A percentile compares a stretch with the other conserved stretches of the same genome.
phyloP scores from a whole-genome alignment of 768 basidiomycete genomes.

The Dioszegia hungarica region DNA sequence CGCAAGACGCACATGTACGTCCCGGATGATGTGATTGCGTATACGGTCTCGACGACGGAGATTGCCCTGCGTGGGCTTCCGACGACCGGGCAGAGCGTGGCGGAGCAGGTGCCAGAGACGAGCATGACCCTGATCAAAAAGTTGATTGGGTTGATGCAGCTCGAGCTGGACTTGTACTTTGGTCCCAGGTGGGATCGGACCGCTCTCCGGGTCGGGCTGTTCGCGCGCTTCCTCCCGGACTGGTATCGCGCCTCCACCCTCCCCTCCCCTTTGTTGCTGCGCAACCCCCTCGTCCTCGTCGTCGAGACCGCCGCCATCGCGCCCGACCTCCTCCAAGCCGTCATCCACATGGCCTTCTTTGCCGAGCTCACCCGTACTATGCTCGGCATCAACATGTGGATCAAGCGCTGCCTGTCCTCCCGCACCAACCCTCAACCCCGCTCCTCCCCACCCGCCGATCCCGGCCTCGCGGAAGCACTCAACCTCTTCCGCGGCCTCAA shows the following conservation, averaged over 20 bases:
- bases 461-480: conserved; percentile 57
- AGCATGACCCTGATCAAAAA: conserved; percentile 73
- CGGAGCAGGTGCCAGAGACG: conserved; percentile 72
- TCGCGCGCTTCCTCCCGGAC: conserved; percentile 83
- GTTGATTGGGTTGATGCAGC: conserved; percentile 61
- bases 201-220: conserved; percentile 45
- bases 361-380: conserved; percentile 80
- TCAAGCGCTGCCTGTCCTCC: conserved; percentile 21
- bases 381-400: conserved; percentile 58
- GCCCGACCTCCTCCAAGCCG: conserved; percentile 81
- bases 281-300: conserved; percentile 84
- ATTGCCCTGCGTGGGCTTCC: conserved; percentile 66
- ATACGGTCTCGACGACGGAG: conserved; percentile 78
- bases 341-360: conserved; percentile 84
- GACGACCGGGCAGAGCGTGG: conserved; percentile 53
- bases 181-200: conserved; percentile 36
- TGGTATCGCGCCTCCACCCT: conserved; percentile 84
- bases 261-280: conserved; percentile 75
- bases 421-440: conserved; percentile 2
- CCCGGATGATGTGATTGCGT: conserved; percentile 84
- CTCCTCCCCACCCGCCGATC: conserved; percentile 49
- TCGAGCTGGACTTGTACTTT: conserved; percentile 41
- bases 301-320: conserved; percentile 85
- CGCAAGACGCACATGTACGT: conserved; percentile 82
- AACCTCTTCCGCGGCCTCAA: conserved; percentile 72